Conservation (phyloP, 106 monocot species). For the Dactylorhiza incarnata region DNA sequence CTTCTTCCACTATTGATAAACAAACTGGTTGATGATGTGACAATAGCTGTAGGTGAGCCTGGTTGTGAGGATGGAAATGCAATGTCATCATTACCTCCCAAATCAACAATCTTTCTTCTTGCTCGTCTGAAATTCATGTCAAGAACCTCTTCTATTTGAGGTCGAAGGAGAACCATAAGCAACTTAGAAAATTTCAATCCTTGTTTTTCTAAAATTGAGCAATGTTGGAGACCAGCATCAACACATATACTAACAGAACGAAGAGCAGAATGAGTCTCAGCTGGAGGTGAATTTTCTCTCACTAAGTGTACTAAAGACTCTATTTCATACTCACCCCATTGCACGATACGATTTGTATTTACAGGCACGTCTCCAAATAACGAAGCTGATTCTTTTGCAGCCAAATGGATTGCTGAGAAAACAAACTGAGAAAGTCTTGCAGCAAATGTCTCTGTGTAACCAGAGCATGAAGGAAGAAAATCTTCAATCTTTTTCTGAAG, state of each 20-base stretch:
- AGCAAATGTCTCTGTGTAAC: conserved; percentile 73
- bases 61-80: conserved; percentile 17
- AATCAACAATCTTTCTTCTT: conserved; percentile 58
- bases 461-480: conserved; percentile 80
- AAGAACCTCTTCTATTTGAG: conserved; percentile 84
- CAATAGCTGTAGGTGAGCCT: conserved; percentile 34
- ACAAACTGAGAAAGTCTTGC: conserved; percentile 83
- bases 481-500: conserved; percentile 67
- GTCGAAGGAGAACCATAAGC: conserved; percentile 68
- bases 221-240: conserved; percentile 72
- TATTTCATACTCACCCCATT: conserved; percentile 93
- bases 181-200: conserved; percentile 85
- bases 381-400: conserved; percentile 48
- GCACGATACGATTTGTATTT: conserved; percentile 59
- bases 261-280: conserved; percentile 59
- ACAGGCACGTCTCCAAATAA: conserved; percentile 63
- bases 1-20: conserved; percentile 50
- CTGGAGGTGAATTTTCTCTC: conserved; percentile 66
- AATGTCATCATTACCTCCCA: conserved; percentile 43
- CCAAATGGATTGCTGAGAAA: conserved; percentile 73
- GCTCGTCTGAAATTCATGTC: conserved; percentile 85
- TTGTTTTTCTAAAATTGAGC: conserved; percentile 54
- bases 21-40: conserved; percentile 45
- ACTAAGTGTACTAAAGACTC: conserved; percentile 65
- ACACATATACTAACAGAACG: conserved; percentile 73